Evolutionary conservation across 169 alveolate genomes (phyloP).

Genomic region (Plasmodium vinckei): DNA sequence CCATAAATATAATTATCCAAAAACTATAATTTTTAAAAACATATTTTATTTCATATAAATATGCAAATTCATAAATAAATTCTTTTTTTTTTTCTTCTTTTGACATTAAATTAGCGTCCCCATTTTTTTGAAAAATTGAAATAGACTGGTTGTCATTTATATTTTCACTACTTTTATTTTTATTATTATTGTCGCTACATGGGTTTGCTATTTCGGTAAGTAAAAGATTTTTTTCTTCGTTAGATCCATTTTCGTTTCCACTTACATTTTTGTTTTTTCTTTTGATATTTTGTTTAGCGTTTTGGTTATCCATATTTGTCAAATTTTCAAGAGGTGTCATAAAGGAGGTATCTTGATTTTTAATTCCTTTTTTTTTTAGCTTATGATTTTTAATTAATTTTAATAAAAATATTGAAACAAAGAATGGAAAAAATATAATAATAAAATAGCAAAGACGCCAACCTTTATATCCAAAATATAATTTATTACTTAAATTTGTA

Average conservation of each 20-base stretch:
- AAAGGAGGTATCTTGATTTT: neutral
- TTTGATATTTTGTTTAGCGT: conserved; percentile 7
- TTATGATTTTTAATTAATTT: conserved; percentile 25
- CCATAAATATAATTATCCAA: conserved; percentile 80
- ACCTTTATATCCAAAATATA: conserved; percentile 45
- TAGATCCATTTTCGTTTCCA: neutral
- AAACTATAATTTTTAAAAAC: conserved; percentile 79
- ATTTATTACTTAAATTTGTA: conserved; percentile 55
- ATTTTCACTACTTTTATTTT: neutral
- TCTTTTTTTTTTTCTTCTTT: conserved; percentile 21
- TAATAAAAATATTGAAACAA: conserved; percentile 32
- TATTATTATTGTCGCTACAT: neutral
- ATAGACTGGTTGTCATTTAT: neutral
- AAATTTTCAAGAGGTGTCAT: conserved; percentile 25
- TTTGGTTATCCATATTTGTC: conserved; percentile 4
- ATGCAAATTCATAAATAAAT: conserved; percentile 55
- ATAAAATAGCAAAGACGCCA: conserved; percentile 70
- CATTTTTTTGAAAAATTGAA: conserved; percentile 39
- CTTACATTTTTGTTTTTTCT: neutral
- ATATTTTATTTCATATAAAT: conserved; percentile 69
- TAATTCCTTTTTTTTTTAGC: neutral
- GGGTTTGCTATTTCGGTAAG: neutral
- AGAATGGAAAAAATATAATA: conserved; percentile 32
- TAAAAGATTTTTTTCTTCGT: neutral
- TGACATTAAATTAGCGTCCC: conserved; percentile 13